Evolutionary conservation across 305 asterid species (phyloP).

Genomic region (Fraxinus velutina): DNA sequence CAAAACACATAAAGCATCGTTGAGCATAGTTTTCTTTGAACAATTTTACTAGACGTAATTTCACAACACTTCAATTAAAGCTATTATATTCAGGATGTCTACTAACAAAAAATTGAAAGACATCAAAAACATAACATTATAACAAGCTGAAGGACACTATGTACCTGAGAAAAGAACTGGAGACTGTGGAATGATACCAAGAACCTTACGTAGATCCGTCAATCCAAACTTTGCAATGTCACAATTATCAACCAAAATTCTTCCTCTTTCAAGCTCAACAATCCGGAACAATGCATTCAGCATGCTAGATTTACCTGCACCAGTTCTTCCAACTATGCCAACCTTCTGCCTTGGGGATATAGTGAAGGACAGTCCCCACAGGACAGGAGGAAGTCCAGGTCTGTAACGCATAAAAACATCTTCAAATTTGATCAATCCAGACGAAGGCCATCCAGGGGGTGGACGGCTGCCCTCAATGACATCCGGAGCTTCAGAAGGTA

Average conservation of each 20-base stretch:
- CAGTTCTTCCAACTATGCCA: slow-evolving; percentile 95
- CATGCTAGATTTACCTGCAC: slow-evolving; percentile 99
- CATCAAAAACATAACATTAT: neutral
- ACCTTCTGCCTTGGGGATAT: slow-evolving; percentile 71
- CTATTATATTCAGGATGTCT: neutral
- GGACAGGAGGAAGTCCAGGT: slow-evolving; percentile 83
- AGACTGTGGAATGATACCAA: slow-evolving; percentile 89
- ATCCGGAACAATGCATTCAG: slow-evolving; percentile 85
- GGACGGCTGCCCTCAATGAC: slow-evolving; percentile 66
- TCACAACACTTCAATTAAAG: neutral
- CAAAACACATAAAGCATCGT: neutral
- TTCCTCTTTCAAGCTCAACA: slow-evolving; percentile 79
- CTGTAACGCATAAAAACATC: slow-evolving; percentile 73
- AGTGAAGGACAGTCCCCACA: slow-evolving; percentile 72
- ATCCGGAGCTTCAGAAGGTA: slow-evolving; percentile 82
- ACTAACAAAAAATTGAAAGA: neutral
- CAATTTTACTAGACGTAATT: neutral
- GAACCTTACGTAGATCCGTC: slow-evolving; percentile 80
- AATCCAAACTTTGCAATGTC: slow-evolving; percentile 75
- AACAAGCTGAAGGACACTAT: slow-evolving; percentile 14
- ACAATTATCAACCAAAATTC: slow-evolving; percentile 68
- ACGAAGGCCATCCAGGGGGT: slow-evolving; percentile 91
- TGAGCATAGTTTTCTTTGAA: neutral
- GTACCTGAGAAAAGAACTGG: slow-evolving; percentile 95
- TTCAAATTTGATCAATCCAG: slow-evolving; percentile 71